Evolutionary conservation across 495 filamentous ascomycete genomes (phyloP).

Genomic region (Jackrogersella multiformis): DNA sequence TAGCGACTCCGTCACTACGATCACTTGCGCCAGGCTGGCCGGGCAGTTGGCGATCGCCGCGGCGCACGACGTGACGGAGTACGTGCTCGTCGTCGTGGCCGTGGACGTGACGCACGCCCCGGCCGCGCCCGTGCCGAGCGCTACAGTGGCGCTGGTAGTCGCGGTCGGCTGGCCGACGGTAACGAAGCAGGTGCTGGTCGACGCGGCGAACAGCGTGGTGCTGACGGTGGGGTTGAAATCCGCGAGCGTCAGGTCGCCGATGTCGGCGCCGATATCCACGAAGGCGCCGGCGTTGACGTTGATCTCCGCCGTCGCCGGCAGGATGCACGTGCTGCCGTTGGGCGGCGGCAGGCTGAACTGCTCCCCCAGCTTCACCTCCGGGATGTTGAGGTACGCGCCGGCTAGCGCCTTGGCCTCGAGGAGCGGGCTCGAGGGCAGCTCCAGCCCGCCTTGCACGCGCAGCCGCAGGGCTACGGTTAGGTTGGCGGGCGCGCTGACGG

Average conservation of each 20-base stretch:
- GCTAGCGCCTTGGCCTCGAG: conserved; percentile 43
- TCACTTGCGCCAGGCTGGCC: conserved; percentile 36
- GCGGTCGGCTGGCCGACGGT: conserved; percentile 5
- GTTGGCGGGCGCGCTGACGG: conserved; percentile 34
- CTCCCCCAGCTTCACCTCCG: conserved; percentile 40
- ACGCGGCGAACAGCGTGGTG: conserved; percentile 47
- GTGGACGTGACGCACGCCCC: conserved; percentile 19
- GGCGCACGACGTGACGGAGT: conserved; percentile 39
- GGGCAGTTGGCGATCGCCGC: conserved; percentile 41
- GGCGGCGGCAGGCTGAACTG: conserved; percentile 14
- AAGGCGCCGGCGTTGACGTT: conserved; percentile 46
- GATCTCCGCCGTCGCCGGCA: conserved; percentile 42
- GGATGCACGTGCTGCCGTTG: conserved; percentile 33
- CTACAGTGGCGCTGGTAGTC: background rate
- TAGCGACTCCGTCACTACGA: conserved; percentile 29
- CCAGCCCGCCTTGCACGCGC: conserved; percentile 38
- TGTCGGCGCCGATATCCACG: conserved; percentile 41
- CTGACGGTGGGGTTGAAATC: conserved; percentile 38
- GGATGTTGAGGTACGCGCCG: conserved; percentile 41
- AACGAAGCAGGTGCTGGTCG: conserved; percentile 44
- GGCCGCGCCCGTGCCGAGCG: conserved; percentile 7
- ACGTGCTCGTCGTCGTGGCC: conserved; percentile 21
- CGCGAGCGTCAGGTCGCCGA: conserved; percentile 27
- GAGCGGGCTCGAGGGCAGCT: conserved; percentile 27
- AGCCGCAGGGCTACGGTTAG: conserved; percentile 45